A percentile compares a stretch with the other conserved stretches of the same genome.
These are phyloP conservation scores for Melampsora americana DNA, from an alignment of 1,284 basidiomycete species.

Conservation along the genomic window DNA sequence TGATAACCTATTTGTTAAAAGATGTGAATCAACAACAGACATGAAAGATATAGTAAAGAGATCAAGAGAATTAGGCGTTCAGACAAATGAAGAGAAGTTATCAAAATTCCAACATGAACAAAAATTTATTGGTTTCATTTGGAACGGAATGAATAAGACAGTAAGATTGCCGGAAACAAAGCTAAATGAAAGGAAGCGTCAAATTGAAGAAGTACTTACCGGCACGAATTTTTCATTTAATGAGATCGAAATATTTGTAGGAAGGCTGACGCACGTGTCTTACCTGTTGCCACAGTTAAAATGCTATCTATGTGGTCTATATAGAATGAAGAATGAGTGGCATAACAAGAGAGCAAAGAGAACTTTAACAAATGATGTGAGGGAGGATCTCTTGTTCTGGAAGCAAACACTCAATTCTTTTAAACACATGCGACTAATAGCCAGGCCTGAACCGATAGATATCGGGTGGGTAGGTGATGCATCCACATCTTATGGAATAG, in stretches of 20 bases:
- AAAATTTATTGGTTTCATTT: no score
- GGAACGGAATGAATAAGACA: no score
- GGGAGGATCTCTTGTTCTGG: neutral
- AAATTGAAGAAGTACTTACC: neutral
- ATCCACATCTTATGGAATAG: no score
- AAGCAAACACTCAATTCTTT: neutral
- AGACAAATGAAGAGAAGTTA: constrained; percentile 5
- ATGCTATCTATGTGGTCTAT: neutral
- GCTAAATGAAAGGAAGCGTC: neutral
- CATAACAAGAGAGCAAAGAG: neutral
- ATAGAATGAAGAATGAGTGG: neutral
- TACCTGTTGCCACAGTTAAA: neutral
- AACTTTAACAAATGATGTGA: neutral
- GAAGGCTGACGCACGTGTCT: neutral
- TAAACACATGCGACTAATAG: neutral
- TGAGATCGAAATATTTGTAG: constrained; percentile 1
- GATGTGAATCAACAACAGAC: no score
- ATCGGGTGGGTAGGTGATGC: no score
- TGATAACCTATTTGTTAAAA: no score
- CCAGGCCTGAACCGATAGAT: neutral
- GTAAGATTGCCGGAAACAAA: no score
- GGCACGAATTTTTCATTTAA: neutral
- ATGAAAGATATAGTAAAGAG: neutral
- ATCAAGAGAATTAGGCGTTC: neutral
- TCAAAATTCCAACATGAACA: neutral